Percentiles rank a stretch among this genome's conserved stretches.
phyloP scores from a whole-genome alignment of 2,329 filamentous ascomycete genomes.

The Coleophoma cylindrospora region DNA sequence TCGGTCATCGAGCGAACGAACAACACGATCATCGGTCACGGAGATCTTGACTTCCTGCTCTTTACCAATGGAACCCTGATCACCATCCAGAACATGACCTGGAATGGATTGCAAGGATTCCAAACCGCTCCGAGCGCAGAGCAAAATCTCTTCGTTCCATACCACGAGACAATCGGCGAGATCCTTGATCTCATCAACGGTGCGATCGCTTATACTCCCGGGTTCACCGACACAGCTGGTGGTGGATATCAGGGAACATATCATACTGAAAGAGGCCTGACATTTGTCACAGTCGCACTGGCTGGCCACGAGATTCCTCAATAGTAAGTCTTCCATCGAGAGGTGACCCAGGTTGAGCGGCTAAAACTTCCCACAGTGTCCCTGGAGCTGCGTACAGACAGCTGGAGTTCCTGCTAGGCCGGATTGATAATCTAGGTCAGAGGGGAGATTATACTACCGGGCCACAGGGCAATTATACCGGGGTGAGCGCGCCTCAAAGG shows the following conservation, averaged over 20 bases:
- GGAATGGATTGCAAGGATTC: constrained; percentile 62
- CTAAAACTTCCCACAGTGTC: constrained; percentile 18
- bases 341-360: background rate
- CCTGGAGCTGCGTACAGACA: constrained; percentile 53
- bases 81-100: constrained; percentile 69
- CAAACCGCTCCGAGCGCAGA: constrained; percentile 24
- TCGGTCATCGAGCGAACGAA: constrained; percentile 57
- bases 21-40: constrained; percentile 56
- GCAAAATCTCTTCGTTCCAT: constrained; percentile 22
- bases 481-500: too few relatives aligned
- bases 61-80: constrained; percentile 58
- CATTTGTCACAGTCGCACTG: constrained; percentile 49
- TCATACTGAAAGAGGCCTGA: constrained; percentile 58
- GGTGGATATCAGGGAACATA: constrained; percentile 38
- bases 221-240: constrained; percentile 20
- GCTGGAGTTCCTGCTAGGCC: constrained; percentile 56
- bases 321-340: constrained; percentile 28
- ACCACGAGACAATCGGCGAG: constrained; percentile 46
- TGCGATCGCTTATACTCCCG: constrained; percentile 8
- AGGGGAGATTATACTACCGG: constrained; percentile 22
- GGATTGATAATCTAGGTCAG: constrained; percentile 41
- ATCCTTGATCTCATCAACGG: constrained; percentile 27
- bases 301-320: constrained; percentile 50
- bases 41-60: constrained; percentile 56
- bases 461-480: too few relatives aligned